Base-by-base conservation (phyloP, 2,329 filamentous ascomycete genomes). In the Paracorniculantispora psalliotae region DNA sequence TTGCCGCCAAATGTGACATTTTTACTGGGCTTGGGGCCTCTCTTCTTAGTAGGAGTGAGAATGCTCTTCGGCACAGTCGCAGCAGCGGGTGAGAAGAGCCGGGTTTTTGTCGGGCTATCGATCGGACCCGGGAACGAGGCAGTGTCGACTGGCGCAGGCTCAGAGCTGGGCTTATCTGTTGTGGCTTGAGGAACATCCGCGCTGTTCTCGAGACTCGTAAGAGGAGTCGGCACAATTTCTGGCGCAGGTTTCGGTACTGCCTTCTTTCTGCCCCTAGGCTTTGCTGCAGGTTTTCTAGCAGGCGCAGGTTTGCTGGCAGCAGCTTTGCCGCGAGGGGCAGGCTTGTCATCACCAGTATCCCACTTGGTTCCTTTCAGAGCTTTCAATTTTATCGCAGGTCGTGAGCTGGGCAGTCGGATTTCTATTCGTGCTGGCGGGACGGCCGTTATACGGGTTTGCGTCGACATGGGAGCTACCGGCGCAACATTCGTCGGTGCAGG, bases 1-100 rank as follows among this genome's bases (percentile, higher is more conserved):
- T 74, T 73, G 44, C 67, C 63, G 17, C 78, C 74, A 64, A 86
- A 87, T 0, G 76, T 79, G 15, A 86, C 84, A 62, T 71, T 85
- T 69, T 86, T 87, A 15, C 71, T 75, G 19, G 69, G 67, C 19
- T 68, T 69, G 25, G 53, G 72, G 63, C 65, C 75, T 70, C 66
- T 71, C 60, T 75, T 77, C 68, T 79, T 82, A 19, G 73, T 75
- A 3, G 84, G 83, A 2, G 81, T 80, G 44, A 86, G 67, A 58
- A 86, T 87, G 8, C 83, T 76, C 66, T 81, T 85, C 10, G 80
- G 75, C n/a, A 68, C 63, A 19, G 50, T 41, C 23, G 49, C 51
- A 21, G 23, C 30, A 41, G 30, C 62, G 39, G 46, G 56, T 15
- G 37, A 26, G 41, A 56, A 58, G 13, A 59, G 50, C 57, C 61